phyloP scores from a whole-genome alignment of 2,329 filamentous ascomycete species.

The Aureobasidium sp. region DNA sequence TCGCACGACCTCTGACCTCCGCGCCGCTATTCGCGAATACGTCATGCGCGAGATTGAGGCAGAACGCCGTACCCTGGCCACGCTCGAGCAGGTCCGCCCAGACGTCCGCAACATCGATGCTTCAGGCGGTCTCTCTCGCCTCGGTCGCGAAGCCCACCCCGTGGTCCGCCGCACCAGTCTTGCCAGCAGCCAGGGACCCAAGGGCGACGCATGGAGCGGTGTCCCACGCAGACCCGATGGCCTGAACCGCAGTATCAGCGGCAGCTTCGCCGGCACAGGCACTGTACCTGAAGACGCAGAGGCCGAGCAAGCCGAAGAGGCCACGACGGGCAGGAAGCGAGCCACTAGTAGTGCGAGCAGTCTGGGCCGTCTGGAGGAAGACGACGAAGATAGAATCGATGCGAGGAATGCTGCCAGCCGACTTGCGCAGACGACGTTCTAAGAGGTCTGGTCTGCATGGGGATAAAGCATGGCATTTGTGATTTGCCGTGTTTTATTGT shows the following conservation, averaged over 20 bases:
- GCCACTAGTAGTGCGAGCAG: constrained; percentile 44
- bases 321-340: constrained; percentile 39
- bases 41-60: constrained; percentile 92
- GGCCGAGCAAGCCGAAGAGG: constrained; percentile 37
- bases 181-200: constrained; percentile 85
- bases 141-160: constrained; percentile 85
- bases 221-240: constrained; percentile 77
- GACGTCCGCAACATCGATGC: constrained; percentile 91
- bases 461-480: neutral
- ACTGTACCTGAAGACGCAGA: constrained; percentile 49
- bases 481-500: neutral
- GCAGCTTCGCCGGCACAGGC: constrained; percentile 54
- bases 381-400: constrained; percentile 91
- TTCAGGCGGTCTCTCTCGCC: constrained; percentile 78
- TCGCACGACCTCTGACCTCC: constrained; percentile 75
- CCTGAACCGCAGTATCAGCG: constrained; percentile 69
- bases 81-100: constrained; percentile 86
- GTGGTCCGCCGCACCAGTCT: constrained; percentile 65
- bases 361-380: constrained; percentile 59
- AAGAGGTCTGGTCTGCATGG: neutral
- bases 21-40: constrained; percentile 80
- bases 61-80: constrained; percentile 82
- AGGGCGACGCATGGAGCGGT: constrained; percentile 97
- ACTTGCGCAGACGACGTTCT: constrained; percentile 91
- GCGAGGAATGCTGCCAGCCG: constrained; percentile 91